Evolutionary conservation across 1,284 basidiomycete genomes (phyloP).

Genomic region (Sanghuangporus baumii): DNA sequence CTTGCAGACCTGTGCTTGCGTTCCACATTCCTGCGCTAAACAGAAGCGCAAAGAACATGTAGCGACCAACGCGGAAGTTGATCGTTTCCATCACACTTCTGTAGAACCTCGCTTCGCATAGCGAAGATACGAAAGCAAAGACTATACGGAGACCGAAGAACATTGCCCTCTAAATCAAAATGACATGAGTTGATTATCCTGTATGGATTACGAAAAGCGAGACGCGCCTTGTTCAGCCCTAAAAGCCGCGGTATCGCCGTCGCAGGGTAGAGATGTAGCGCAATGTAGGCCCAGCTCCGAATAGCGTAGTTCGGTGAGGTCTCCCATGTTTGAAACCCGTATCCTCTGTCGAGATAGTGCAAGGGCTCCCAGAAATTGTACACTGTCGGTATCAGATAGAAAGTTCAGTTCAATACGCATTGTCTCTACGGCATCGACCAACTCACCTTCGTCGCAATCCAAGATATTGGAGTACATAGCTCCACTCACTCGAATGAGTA

Average conservation of each 20-base stretch:
- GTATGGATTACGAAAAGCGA: conserved; percentile 2
- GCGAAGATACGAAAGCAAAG: conserved; percentile 69
- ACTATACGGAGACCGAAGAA: conserved; percentile 88
- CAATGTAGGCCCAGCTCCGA: conserved; percentile 90
- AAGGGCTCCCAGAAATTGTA: conserved; percentile 99
- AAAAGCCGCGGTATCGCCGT: conserved; percentile 36
- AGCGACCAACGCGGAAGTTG: conserved; percentile 87
- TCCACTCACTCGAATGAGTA: conserved; percentile 77
- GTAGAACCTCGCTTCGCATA: conserved; percentile 85
- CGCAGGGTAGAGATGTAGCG: conserved; percentile 67
- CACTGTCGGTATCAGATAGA: conserved; percentile 42
- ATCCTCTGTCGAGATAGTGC: conserved; percentile 79
- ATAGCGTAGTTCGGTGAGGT: conserved; percentile 87
- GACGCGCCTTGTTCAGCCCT: conserved; percentile 45
- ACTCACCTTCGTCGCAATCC: conserved; percentile 94
- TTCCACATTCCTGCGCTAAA: conserved; percentile 93
- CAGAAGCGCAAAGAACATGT: conserved; percentile 81
- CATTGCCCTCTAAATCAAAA: conserved; percentile 53
- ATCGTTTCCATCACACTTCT: conserved; percentile 76
- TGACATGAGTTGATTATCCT: conserved; percentile 20
- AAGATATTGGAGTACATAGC: conserved; percentile 96
- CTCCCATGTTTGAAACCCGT: conserved; percentile 98
- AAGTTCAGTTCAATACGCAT: not conserved
- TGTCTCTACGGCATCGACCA: conserved; percentile 5
- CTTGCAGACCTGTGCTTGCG: conserved; percentile 66